phyloP scores from a whole-genome alignment of 441 rosid genomes.

The Kokia cookei region DNA sequence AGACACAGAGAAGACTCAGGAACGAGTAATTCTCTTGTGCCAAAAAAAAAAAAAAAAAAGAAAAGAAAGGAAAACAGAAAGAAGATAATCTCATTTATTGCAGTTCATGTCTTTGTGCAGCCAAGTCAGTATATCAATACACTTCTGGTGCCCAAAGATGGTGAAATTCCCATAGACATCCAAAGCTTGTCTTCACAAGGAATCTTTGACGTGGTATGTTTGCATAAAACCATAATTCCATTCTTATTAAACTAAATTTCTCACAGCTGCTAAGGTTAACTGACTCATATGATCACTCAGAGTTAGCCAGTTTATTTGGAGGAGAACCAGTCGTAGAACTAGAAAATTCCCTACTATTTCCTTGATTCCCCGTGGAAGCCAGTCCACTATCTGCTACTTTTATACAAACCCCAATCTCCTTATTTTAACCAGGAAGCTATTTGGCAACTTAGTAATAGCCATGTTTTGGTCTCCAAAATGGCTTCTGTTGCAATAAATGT shows the following conservation, averaged over 20 bases:
- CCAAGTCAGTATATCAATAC: conserved; percentile 71
- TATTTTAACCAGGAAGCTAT: no score
- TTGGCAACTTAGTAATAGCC: no score
- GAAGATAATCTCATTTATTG: conserved; percentile 5
- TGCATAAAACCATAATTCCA: neutral
- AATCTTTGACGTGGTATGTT: conserved; percentile 62
- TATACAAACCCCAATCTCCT: no score
- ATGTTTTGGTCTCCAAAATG: no score
- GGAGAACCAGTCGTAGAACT: neutral
- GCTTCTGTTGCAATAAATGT: no score
- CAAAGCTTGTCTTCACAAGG: conserved; percentile 61
- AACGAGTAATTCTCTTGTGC: neutral
- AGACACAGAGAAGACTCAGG: neutral
- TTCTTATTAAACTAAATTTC: neutral
- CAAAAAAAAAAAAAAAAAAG: neutral
- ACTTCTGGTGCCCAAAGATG: conserved; percentile 68
- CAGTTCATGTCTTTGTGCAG: conserved; percentile 38
- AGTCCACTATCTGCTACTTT: neutral
- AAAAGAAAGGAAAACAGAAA: neutral
- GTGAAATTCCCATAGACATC: conserved; percentile 56
- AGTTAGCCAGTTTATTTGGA: neutral
- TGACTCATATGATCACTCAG: neutral
- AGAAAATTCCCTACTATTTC: neutral
- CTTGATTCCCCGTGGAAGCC: neutral
- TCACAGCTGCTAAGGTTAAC: neutral